Evolutionary conservation across 148 eudicot genomes (phyloP).

Genomic region (Fagopyrum esculentum): DNA sequence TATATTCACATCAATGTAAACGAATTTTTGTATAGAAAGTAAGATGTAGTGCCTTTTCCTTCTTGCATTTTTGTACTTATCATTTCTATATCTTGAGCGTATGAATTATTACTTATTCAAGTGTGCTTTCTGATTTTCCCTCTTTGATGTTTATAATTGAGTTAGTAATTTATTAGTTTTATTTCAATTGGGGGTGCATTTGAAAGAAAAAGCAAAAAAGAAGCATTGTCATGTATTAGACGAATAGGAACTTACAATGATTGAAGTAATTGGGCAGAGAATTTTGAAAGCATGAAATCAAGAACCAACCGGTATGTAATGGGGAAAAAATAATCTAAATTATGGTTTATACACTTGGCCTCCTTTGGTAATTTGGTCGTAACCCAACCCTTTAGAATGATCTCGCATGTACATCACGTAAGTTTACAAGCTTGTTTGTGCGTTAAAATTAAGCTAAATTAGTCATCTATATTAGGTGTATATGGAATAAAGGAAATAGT

Average conservation of each 20-base stretch:
- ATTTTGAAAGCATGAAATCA: background rate
- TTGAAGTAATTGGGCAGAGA: background rate
- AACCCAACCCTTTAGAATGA: background rate
- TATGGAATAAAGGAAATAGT: background rate
- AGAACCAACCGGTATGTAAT: background rate
- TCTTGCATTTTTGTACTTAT: background rate
- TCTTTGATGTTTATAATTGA: background rate
- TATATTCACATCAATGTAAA: slow-evolving; percentile 30
- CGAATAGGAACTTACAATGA: background rate
- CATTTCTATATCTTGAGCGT: background rate
- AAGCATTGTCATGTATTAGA: background rate
- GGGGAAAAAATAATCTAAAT: background rate
- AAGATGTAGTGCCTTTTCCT: slow-evolving; percentile 15
- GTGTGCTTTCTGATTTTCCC: background rate
- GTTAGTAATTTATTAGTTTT: background rate
- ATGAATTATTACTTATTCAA: background rate
- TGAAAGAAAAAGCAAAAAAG: background rate
- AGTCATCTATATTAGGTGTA: background rate
- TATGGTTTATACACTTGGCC: background rate
- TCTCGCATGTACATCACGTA: background rate
- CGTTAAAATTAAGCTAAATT: background rate
- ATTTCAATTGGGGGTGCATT: background rate
- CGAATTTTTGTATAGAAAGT: slow-evolving; percentile 35
- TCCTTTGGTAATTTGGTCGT: background rate
- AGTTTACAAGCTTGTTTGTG: background rate